These are phyloP conservation scores for Trichoderma virens DNA, from an alignment of 495 filamentous ascomycete genomes.

Conservation along the genomic window DNA sequence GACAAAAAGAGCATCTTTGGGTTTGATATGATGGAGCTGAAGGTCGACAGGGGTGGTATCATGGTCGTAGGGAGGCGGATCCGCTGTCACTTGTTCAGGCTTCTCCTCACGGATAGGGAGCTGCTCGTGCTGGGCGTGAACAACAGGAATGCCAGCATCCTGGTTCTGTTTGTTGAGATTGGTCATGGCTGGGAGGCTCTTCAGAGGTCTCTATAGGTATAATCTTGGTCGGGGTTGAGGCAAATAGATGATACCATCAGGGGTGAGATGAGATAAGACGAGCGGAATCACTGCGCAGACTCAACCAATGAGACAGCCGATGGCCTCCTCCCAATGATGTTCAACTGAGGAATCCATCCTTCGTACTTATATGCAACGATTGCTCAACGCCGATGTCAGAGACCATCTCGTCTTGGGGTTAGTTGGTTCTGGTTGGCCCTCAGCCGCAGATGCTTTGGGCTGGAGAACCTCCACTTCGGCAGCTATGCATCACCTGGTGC, in stretches of 20 bases:
- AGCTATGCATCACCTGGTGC: not conserved
- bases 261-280: not conserved
- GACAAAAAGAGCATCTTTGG: slow-evolving; percentile 27
- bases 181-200: not conserved
- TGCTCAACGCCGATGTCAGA: not conserved
- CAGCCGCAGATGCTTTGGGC: not conserved
- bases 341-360: not conserved
- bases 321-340: not conserved
- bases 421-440: not conserved
- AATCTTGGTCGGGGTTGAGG: not conserved
- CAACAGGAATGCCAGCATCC: not conserved
- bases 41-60: slow-evolving; percentile 11
- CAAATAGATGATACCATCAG: not conserved
- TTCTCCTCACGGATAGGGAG: not conserved
- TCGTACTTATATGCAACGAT: slow-evolving; percentile 1
- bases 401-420: not conserved
- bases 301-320: not conserved
- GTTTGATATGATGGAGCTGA: slow-evolving; percentile 26
- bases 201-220: not conserved
- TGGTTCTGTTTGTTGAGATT: not conserved
- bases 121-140: not conserved
- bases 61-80: not conserved
- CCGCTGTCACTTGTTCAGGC: not conserved
- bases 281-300: not conserved
- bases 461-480: not conserved